A percentile compares a stretch with the other conserved stretches of the same genome.
These are phyloP conservation scores for Ambrosiella xylebori DNA, from an alignment of 2,329 filamentous ascomycete genomes.

Conservation along the genomic window DNA sequence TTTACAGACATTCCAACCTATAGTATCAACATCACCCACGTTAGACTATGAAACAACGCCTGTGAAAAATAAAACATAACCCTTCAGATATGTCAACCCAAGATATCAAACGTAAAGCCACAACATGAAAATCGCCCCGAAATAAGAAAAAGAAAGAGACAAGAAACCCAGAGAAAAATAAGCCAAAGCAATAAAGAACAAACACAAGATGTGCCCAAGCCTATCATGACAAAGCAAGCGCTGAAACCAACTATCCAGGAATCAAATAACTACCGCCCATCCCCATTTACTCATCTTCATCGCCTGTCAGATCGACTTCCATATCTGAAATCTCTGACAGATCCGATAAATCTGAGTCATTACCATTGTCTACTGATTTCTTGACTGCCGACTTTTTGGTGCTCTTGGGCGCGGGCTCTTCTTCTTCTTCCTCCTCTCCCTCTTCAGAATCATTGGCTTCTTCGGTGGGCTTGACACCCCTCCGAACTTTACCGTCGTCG, in stretches of 20 bases:
- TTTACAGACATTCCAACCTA: background rate
- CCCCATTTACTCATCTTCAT: slow-evolving; percentile 2
- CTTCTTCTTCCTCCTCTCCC: slow-evolving; percentile 13
- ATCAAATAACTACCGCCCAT: background rate
- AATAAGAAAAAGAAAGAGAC: background rate
- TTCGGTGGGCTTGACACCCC: slow-evolving; percentile 13
- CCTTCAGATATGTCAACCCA: background rate
- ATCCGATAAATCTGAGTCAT: slow-evolving; percentile 10
- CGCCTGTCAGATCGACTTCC: slow-evolving; percentile 3
- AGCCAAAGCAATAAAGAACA: background rate
- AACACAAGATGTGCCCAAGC: background rate
- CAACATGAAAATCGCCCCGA: background rate
- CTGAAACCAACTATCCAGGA: background rate
- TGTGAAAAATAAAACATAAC: background rate
- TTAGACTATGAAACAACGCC: too few species aligned
- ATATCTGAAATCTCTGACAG: slow-evolving; percentile 12
- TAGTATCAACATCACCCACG: background rate
- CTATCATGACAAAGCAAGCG: background rate
- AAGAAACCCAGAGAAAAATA: slow-evolving; percentile 1
- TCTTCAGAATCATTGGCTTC: slow-evolving; percentile 14
- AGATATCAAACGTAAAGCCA: background rate
- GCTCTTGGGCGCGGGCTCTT: background rate
- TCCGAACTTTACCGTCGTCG: slow-evolving; percentile 16
- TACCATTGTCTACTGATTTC: background rate
- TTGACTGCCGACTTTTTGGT: background rate